Percentiles rank a stretch among this genome's conserved stretches.
These are phyloP conservation scores for Pisolithus microcarpus DNA, from an alignment of 768 basidiomycete genomes.

Conservation along the genomic window DNA sequence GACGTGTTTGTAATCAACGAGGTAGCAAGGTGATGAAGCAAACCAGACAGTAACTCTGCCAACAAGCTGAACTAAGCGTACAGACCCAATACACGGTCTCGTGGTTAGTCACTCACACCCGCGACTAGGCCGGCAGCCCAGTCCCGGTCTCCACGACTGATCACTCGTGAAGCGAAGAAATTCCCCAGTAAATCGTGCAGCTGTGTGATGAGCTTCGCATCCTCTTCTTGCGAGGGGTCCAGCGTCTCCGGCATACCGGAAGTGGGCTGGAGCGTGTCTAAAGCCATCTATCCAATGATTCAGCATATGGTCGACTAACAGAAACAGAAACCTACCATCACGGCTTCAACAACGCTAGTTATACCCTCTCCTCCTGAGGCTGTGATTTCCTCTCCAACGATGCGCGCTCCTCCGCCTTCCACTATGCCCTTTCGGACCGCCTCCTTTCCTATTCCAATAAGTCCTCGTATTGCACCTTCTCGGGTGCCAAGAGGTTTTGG, in stretches of 20 bases:
- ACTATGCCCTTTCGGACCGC: constrained; percentile 78
- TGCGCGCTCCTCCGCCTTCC: constrained; percentile 71
- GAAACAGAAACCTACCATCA: constrained; percentile 41
- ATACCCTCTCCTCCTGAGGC: constrained; percentile 26
- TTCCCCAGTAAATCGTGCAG: constrained; percentile 53
- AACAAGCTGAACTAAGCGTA: background rate
- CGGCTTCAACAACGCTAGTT: constrained; percentile 46
- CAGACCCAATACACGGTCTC: background rate
- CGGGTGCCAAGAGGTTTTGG: constrained; percentile 72
- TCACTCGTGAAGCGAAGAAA: constrained; percentile 51
- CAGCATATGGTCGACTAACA: background rate
- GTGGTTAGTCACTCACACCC: constrained; percentile 18
- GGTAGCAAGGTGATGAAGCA: background rate
- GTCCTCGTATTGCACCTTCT: constrained; percentile 84
- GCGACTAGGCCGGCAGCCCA: constrained; percentile 59
- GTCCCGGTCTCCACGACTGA: constrained; percentile 41
- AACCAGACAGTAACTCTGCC: background rate
- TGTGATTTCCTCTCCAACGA: constrained; percentile 62
- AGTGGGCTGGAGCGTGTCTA: constrained; percentile 50
- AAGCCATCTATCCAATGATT: constrained; percentile 43
- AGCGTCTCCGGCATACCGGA: constrained; percentile 56
- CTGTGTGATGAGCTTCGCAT: constrained; percentile 39
- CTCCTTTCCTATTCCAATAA: constrained; percentile 79
- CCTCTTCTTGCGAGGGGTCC: constrained; percentile 41
- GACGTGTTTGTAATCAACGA: background rate